phyloP scores from a whole-genome alignment of 1,284 basidiomycete genomes.

The Vanrija humicola region DNA sequence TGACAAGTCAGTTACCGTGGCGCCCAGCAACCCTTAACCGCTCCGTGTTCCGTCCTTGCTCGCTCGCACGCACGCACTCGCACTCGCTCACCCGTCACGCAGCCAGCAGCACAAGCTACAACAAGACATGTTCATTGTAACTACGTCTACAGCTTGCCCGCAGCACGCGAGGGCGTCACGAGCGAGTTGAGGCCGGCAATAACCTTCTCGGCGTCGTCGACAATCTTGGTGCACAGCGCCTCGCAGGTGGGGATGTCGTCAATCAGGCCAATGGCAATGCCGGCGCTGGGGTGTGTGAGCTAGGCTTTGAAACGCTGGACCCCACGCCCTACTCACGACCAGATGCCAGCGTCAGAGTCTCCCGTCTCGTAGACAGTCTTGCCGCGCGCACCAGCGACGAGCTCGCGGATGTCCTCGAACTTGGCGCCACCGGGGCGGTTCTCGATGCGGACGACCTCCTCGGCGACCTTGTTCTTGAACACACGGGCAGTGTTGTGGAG shows the following conservation, averaged over 20 bases:
- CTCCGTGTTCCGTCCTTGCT: too few species aligned
- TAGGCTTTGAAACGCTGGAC: not conserved
- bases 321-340: slow-evolving; percentile 51
- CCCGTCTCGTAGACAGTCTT: slow-evolving; percentile 73
- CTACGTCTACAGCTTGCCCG: slow-evolving; percentile 23
- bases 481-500: slow-evolving; percentile 83
- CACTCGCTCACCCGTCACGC: too few species aligned
- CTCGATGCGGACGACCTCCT: slow-evolving; percentile 77
- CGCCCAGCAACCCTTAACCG: too few species aligned
- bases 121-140: not conserved
- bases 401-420: slow-evolving; percentile 76
- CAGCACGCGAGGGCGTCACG: slow-evolving; percentile 14
- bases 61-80: too few species aligned
- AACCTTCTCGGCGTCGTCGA: slow-evolving; percentile 69
- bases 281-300: slow-evolving; percentile 52
- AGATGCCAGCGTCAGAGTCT: slow-evolving; percentile 81
- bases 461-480: slow-evolving; percentile 57
- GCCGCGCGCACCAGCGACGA: slow-evolving; percentile 74
- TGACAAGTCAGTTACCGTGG: not conserved
- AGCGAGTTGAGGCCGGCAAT: slow-evolving; percentile 55
- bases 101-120: not conserved
- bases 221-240: slow-evolving; percentile 66
- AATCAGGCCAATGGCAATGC: slow-evolving; percentile 76
- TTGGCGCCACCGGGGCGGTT: slow-evolving; percentile 74
- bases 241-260: slow-evolving; percentile 81